phyloP scores from a whole-genome alignment of 139 green algal genomes.

The Picochlorum sp. region DNA sequence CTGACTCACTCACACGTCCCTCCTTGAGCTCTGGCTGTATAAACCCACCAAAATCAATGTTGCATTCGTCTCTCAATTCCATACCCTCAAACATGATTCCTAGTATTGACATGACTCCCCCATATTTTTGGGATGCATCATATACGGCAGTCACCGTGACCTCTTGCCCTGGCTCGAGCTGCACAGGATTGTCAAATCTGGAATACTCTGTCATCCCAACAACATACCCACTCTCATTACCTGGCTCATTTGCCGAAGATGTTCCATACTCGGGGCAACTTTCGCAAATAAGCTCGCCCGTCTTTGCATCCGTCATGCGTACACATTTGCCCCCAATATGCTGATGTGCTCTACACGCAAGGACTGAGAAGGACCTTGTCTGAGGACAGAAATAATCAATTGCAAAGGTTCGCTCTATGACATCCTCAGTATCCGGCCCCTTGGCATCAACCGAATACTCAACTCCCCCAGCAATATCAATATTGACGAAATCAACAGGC shows the following conservation, averaged over 20 bases:
- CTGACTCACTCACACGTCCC: neutral
- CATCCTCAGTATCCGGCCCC: neutral
- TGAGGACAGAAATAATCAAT: slow-evolving; percentile 12
- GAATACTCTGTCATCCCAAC: slow-evolving; percentile 7
- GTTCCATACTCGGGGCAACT: slow-evolving; percentile 1
- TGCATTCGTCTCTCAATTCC: neutral
- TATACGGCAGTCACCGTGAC: neutral
- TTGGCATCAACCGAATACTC: slow-evolving; percentile 2
- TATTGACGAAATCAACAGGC: neutral
- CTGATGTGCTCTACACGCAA: slow-evolving; percentile 2
- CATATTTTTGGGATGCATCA: neutral
- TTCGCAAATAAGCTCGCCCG: slow-evolving; percentile 3
- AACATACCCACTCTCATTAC: slow-evolving; percentile 7
- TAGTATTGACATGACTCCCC: slow-evolving; percentile 11
- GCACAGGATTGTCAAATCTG: neutral
- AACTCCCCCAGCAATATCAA: slow-evolving; percentile 5
- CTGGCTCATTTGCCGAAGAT: neutral
- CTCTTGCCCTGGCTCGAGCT: slow-evolving; percentile 8
- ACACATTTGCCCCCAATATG: slow-evolving; percentile 9
- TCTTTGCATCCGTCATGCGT: neutral
- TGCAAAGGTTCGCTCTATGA: slow-evolving; percentile 6
- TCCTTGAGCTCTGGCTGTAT: neutral
- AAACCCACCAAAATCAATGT: slow-evolving; percentile 9
- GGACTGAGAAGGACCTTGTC: neutral
- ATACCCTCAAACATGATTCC: slow-evolving; percentile 3